Conservation (phyloP, 306 rosid species). For the Vachellia pachyceras region DNA sequence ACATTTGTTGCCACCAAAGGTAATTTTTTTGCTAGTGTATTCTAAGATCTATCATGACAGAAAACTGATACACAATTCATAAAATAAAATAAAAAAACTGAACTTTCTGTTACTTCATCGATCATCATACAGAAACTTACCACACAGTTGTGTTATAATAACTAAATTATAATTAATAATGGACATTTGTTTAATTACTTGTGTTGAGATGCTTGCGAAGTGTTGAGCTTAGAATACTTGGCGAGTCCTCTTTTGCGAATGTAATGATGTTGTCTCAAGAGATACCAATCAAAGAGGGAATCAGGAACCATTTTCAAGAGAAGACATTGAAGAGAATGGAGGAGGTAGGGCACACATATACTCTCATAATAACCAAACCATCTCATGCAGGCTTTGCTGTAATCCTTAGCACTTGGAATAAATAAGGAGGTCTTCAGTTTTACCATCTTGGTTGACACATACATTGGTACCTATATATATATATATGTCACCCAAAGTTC, state of each 20-base stretch:
- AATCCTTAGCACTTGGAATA: slow-evolving; percentile 55
- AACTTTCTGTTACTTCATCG: neutral
- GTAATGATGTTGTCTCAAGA: slow-evolving; percentile 27
- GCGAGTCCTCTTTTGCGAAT: slow-evolving; percentile 34
- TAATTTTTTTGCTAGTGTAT: too few relatives aligned
- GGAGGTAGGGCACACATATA: slow-evolving; percentile 60
- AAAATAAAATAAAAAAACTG: too few relatives aligned
- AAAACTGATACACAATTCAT: too few relatives aligned
- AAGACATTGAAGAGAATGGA: slow-evolving; percentile 61
- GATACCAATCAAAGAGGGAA: slow-evolving; percentile 32
- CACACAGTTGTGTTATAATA: neutral
- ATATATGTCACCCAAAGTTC: neutral
- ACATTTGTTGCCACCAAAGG: too few relatives aligned
- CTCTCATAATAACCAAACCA: slow-evolving; percentile 53
- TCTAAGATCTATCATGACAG: too few relatives aligned
- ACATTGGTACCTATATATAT: slow-evolving; percentile 62
- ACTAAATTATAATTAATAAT: neutral
- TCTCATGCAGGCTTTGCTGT: slow-evolving; percentile 39
- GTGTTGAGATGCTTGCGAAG: neutral
- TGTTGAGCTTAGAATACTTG: slow-evolving; percentile 23
- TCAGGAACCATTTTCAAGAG: slow-evolving; percentile 38
- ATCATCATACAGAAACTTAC: neutral
- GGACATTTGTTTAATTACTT: neutral
- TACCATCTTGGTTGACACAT: slow-evolving; percentile 72
- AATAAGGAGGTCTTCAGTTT: slow-evolving; percentile 54